Conservation (phyloP, 2,329 filamentous ascomycete genomes). For the Juglanconis sp. region DNA sequence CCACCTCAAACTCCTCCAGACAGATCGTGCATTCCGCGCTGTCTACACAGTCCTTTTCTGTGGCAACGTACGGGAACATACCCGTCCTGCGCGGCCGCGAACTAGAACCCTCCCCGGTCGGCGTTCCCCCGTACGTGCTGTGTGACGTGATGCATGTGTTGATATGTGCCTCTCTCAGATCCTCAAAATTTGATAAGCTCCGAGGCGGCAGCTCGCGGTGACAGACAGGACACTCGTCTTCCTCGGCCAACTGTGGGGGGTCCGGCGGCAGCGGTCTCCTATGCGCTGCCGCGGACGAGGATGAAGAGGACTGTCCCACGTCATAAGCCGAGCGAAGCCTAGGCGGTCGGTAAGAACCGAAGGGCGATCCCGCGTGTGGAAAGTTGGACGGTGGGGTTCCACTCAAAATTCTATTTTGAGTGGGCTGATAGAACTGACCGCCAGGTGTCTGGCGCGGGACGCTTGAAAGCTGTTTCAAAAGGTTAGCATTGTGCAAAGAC, state of each 20-base stretch:
- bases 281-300: constrained; percentile 29
- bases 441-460: constrained; percentile 4
- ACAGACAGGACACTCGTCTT: constrained; percentile 78
- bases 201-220: constrained; percentile 65
- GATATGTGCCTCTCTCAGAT: constrained; percentile 57
- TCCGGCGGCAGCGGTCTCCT: constrained; percentile 37
- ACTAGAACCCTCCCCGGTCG: constrained; percentile 20
- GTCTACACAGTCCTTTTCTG: constrained; percentile 67
- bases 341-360: constrained; percentile 15
- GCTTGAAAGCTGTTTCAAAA: constrained; percentile 1
- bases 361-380: constrained; percentile 23
- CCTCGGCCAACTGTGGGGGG: constrained; percentile 58
- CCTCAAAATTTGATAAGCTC: constrained; percentile 50
- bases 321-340: constrained; percentile 31
- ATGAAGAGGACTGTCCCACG: constrained; percentile 29
- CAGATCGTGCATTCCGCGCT: constrained; percentile 67
- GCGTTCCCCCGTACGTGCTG: constrained; percentile 42
- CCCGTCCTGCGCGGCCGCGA: constrained; percentile 46
- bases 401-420: constrained; percentile 38
- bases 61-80: constrained; percentile 62
- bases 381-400: constrained; percentile 37
- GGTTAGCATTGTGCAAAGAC: not conserved
- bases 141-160: constrained; percentile 54
- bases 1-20: constrained; percentile 62
- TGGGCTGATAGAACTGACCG: constrained; percentile 26